A percentile compares a stretch with the other conserved stretches of the same genome.
phyloP scores from a whole-genome alignment of 176 grass and related monocot species.

The Zoysia pacifica region DNA sequence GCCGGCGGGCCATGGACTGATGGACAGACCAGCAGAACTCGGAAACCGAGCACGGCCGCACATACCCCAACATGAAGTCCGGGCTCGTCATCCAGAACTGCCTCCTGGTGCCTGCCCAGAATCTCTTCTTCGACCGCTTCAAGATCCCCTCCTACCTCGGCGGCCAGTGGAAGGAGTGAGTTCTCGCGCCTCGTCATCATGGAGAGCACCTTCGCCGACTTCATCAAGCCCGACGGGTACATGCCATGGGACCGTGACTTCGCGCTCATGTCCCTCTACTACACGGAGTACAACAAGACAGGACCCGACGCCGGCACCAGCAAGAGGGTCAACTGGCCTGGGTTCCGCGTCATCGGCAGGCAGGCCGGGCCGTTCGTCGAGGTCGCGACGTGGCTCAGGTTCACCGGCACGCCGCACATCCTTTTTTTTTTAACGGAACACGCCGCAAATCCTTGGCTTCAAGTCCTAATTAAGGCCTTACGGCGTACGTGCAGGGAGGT shows the following conservation, averaged over 20 bases:
- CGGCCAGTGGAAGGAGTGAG: constrained; percentile 70
- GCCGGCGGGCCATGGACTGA: constrained; percentile 59
- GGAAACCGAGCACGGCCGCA: constrained; percentile 72
- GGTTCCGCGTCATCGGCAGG: too few species aligned
- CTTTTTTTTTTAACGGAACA: too few species aligned
- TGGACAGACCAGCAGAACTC: constrained; percentile 63
- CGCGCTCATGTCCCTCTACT: constrained; percentile 66
- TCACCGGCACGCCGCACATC: too few species aligned
- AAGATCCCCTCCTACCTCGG: constrained; percentile 76
- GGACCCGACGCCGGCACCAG: too few species aligned
- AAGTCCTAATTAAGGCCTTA: too few species aligned
- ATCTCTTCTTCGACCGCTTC: constrained; percentile 53
- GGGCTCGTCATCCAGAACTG: constrained; percentile 88
- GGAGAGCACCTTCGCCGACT: constrained; percentile 66
- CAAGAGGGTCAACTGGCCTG: too few species aligned
- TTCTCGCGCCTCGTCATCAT: constrained; percentile 68
- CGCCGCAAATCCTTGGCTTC: too few species aligned
- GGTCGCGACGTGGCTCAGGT: too few species aligned
- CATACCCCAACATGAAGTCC: constrained; percentile 69
- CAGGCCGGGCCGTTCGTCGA: too few species aligned
- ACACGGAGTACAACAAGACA: constrained; percentile 40
- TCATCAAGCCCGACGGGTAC: constrained; percentile 75
- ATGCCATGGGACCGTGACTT: constrained; percentile 59
- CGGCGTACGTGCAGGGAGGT: too few species aligned
- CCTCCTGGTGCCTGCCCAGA: constrained; percentile 61